Evolutionary conservation across 805 yeast genomes (phyloP), one percentile per base, ranked within the genome.

Genomic region (Yarrowia sp.): DNA sequence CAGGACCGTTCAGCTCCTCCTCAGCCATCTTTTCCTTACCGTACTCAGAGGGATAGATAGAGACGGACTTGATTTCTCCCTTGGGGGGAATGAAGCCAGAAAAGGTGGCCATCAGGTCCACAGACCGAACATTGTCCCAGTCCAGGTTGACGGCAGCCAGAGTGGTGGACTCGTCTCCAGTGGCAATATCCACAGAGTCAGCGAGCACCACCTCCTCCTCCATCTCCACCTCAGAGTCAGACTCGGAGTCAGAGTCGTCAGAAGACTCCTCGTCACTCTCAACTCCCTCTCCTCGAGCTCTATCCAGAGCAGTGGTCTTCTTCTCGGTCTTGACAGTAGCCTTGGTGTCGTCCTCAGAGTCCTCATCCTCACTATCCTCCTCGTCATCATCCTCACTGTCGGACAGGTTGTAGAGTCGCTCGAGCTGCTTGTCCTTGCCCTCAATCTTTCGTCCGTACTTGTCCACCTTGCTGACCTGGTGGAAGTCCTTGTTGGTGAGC

Each of bases 61-160:
- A 73, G 8, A 95, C 87, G n/a, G 86, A 84, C 50, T 77, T 74
- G 64, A 93, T 87, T 50, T 79, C 78, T 1, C 96, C 96, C 39
- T 83, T 86, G 22, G 84, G 76, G 17, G 97, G 97, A 22, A 89
- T 86, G 77, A 93, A 95, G 11, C 65, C 57, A 11, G 86, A 78
- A 71, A 93, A 91, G 0, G 98, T 88, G 4, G 96, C 96, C 88
- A 90, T 84, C 68, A 93, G 78, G 74, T 95, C 98, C 4, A 84
- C 84, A 0, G 98, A 89, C 51, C 85, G 83, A n/a, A 95, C 82
- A 72, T 95, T 89, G 71, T 95, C 99, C 99, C 99, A 95, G 74
- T 95, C 99, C 83, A 95, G 80, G 72, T 95, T 95, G 35, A 95
- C 98, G 1, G 88, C 97, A 0, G 99, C 99, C 72, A 95, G 80